Conservation (phyloP, 2,329 filamentous ascomycete species). For the Lachnellula arida region DNA sequence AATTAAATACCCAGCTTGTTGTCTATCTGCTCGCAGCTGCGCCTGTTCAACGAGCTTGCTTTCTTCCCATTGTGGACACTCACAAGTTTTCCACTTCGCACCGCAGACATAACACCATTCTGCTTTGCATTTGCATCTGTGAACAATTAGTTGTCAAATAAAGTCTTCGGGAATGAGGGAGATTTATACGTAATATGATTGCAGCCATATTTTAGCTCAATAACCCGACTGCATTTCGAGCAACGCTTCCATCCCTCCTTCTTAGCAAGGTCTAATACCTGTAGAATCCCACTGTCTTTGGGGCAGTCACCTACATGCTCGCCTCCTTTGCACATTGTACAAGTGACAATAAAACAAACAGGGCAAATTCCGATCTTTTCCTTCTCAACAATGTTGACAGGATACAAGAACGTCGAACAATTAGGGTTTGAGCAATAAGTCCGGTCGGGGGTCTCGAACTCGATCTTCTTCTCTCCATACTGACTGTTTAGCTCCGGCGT, state of each 20-base stretch:
- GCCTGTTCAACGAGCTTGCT: slow-evolving; percentile 29
- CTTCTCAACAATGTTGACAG: slow-evolving; percentile 22
- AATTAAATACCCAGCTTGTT: not conserved
- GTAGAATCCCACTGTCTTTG: slow-evolving; percentile 33
- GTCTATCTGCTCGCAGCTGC: slow-evolving; percentile 22
- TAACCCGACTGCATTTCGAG: slow-evolving; percentile 37
- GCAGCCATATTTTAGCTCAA: slow-evolving; percentile 47
- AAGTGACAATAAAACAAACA: slow-evolving; percentile 41
- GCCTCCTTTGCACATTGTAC: slow-evolving; percentile 43
- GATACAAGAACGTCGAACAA: slow-evolving; percentile 44
- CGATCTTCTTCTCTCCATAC: slow-evolving; percentile 42
- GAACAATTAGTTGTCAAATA: not conserved
- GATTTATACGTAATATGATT: slow-evolving; percentile 47
- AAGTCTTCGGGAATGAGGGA: not conserved
- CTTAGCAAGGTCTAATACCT: slow-evolving; percentile 34
- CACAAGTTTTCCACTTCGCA: slow-evolving; percentile 35
- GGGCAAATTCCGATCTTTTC: slow-evolving; percentile 36
- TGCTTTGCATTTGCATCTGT: slow-evolving; percentile 40
- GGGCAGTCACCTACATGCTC: slow-evolving; percentile 45
- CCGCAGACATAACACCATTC: slow-evolving; percentile 48
- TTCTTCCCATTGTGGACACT: slow-evolving; percentile 37
- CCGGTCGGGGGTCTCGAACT: slow-evolving; percentile 42
- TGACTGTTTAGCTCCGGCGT: slow-evolving; percentile 10
- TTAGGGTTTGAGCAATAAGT: slow-evolving; percentile 43
- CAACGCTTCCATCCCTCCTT: slow-evolving; percentile 48